A percentile compares a stretch with the other conserved stretches of the same genome.
Conservation (phyloP, 1,284 basidiomycete genomes). For the Ganoderma lucidum region DNA sequence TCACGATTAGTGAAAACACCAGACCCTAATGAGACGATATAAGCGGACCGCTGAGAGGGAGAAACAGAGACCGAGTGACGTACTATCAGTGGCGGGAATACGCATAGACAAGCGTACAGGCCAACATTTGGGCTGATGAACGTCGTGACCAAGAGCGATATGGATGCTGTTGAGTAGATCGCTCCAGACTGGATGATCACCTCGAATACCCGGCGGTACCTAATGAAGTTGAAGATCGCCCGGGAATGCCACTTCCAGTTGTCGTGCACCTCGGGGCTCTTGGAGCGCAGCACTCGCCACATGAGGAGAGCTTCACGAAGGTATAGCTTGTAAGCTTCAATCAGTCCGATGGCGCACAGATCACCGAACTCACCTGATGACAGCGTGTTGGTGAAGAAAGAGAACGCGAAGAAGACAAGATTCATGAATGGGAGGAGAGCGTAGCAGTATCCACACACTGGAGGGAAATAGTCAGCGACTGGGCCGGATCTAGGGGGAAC, state of each 20-base stretch:
- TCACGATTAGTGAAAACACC: constrained; percentile 12
- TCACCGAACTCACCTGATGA: neutral
- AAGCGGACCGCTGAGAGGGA: neutral
- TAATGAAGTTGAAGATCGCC: constrained; percentile 5
- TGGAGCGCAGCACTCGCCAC: neutral
- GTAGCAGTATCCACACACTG: neutral
- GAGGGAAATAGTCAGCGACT: neutral
- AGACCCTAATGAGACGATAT: constrained; percentile 2
- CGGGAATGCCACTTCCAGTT: constrained; percentile 6
- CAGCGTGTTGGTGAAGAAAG: constrained; percentile 9
- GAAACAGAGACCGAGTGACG: neutral
- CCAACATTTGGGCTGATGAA: constrained; percentile 8
- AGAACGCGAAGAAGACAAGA: neutral
- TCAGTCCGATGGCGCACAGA: neutral
- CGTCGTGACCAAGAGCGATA: constrained; percentile 3
- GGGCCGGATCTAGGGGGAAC: no score
- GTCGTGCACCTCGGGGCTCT: neutral
- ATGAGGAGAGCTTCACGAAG: constrained; percentile 1
- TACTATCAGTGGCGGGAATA: constrained; percentile 10
- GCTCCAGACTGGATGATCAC: constrained; percentile 15
- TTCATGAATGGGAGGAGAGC: neutral
- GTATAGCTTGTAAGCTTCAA: neutral
- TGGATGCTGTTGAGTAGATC: constrained; percentile 3
- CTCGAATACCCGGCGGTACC: constrained; percentile 15
- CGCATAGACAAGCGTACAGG: neutral